Percentiles rank a stretch among this genome's conserved stretches.
These are phyloP conservation scores for Xerocomellus intermedius DNA, from an alignment of 768 basidiomycete genomes.

Conservation along the genomic window DNA sequence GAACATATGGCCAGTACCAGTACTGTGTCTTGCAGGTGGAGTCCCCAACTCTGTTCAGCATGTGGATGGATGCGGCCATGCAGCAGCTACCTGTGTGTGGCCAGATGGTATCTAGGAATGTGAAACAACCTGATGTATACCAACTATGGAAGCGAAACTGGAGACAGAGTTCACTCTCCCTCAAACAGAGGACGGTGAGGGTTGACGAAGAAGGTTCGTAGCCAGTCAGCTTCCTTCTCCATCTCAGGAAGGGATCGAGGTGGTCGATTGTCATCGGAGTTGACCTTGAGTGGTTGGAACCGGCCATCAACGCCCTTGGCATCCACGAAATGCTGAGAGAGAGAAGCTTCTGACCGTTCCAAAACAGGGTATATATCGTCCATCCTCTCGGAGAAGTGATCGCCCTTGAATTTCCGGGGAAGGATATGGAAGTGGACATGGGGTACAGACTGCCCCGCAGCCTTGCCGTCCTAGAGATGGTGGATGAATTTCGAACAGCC, in stretches of 20 bases:
- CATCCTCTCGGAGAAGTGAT: constrained; percentile 59
- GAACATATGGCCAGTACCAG: constrained; percentile 24
- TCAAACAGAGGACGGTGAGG: not conserved
- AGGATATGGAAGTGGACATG: constrained; percentile 97
- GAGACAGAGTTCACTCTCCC: not conserved
- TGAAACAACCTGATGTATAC: not conserved
- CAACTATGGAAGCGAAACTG: not conserved
- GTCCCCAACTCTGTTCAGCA: constrained; percentile 27
- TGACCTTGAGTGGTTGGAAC: constrained; percentile 49
- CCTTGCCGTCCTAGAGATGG: constrained; percentile 71
- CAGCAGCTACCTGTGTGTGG: constrained; percentile 33
- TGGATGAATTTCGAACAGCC: constrained; percentile 1
- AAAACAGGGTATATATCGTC: constrained; percentile 81
- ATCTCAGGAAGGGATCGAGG: constrained; percentile 71
- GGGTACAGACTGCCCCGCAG: constrained; percentile 67
- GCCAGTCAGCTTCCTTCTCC: constrained; percentile 74
- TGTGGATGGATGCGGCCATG: constrained; percentile 39
- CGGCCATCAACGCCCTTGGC: constrained; percentile 14
- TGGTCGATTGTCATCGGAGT: constrained; percentile 66
- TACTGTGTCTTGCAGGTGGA: constrained; percentile 41
- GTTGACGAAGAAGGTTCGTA: constrained; percentile 51
- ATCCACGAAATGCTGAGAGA: constrained; percentile 41
- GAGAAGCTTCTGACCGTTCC: constrained; percentile 57
- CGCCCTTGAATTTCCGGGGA: constrained; percentile 72
- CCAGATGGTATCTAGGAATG: constrained; percentile 30